Percentiles rank a stretch among this genome's conserved stretches.
phyloP scores from a whole-genome alignment of 768 basidiomycete species.

The Leccinum rimulosum region DNA sequence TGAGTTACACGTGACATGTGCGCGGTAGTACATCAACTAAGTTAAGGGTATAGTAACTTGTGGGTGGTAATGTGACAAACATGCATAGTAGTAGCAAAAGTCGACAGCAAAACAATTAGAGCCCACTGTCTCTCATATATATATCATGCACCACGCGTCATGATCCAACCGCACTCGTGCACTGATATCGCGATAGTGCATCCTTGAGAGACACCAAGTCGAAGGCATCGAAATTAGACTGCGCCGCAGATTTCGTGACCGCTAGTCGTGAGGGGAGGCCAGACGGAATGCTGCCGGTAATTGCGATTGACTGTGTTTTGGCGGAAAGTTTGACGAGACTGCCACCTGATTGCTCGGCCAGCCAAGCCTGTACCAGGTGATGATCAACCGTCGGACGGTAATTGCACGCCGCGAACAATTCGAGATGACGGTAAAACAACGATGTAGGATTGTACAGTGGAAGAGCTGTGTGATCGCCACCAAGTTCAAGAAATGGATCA shows the following conservation, averaged over 20 bases:
- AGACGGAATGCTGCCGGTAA: constrained; percentile 1
- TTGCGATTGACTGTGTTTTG: constrained; percentile 15
- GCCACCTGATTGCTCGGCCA: constrained; percentile 28
- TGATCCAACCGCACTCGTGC: constrained; percentile 10
- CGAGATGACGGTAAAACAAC: constrained; percentile 46
- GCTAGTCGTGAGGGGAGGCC: constrained; percentile 9
- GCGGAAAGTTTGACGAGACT: constrained; percentile 6
- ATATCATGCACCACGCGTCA: background rate
- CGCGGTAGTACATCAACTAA: background rate
- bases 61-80: constrained; percentile 1
- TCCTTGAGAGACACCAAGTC: constrained; percentile 25
- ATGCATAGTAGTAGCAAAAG: background rate
- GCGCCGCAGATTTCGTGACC: constrained; percentile 9
- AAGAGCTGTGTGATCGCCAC: constrained; percentile 34
- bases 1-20: constrained; percentile 6
- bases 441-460: constrained; percentile 53
- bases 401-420: constrained; percentile 43
- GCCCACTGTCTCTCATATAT: background rate
- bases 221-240: constrained; percentile 18
- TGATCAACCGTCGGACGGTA: constrained; percentile 39
- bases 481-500: background rate
- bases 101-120: constrained; percentile 5
- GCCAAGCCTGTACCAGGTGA: constrained; percentile 41
- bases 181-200: constrained; percentile 27
- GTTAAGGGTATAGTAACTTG: constrained; percentile 11